Percentiles rank a stretch among this genome's conserved stretches.
Conservation (phyloP, 371 early-diverging fungal species). For the Actinomortierella ambigua region DNA sequence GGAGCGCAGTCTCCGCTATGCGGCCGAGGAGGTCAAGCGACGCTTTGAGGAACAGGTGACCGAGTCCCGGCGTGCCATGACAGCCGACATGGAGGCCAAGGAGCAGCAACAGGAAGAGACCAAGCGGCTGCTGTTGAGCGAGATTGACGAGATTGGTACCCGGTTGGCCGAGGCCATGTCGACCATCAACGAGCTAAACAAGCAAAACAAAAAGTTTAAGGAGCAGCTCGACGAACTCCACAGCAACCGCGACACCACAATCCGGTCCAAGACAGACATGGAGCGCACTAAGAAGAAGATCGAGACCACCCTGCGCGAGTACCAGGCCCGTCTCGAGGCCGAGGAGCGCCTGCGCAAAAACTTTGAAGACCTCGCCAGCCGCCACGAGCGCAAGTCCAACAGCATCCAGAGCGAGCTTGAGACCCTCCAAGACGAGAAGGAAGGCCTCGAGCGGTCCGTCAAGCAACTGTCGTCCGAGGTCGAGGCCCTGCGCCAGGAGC, state of each 20-base stretch:
- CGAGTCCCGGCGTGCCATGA: slow-evolving; percentile 65
- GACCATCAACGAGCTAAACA: slow-evolving; percentile 58
- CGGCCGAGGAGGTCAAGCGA: slow-evolving; percentile 70
- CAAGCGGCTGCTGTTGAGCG: slow-evolving; percentile 70
- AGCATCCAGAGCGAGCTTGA: slow-evolving; percentile 71
- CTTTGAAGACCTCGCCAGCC: slow-evolving; percentile 74
- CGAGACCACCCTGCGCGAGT: slow-evolving; percentile 60
- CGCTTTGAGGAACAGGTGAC: slow-evolving; percentile 66
- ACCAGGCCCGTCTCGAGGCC: slow-evolving; percentile 68
- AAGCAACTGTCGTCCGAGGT: slow-evolving; percentile 69
- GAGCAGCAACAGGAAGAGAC: slow-evolving; percentile 77
- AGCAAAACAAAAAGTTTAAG: slow-evolving; percentile 67
- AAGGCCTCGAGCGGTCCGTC: slow-evolving; percentile 60
- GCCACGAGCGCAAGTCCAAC: slow-evolving; percentile 82
- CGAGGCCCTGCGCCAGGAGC: slow-evolving; percentile 59
- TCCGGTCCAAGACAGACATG: slow-evolving; percentile 68
- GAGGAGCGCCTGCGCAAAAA: slow-evolving; percentile 68
- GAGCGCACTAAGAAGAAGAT: slow-evolving; percentile 69
- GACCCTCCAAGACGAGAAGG: slow-evolving; percentile 63
- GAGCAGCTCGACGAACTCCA: slow-evolving; percentile 63
- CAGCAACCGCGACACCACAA: slow-evolving; percentile 59
- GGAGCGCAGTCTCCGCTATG: slow-evolving; percentile 56
- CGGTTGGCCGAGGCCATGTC: slow-evolving; percentile 68
- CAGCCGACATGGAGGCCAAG: slow-evolving; percentile 69
- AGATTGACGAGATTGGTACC: slow-evolving; percentile 78